Evolutionary conservation across 495 filamentous ascomycete species (phyloP), one percentile per base, ranked within the genome.

Genomic region (Daldinia caldariorum): DNA sequence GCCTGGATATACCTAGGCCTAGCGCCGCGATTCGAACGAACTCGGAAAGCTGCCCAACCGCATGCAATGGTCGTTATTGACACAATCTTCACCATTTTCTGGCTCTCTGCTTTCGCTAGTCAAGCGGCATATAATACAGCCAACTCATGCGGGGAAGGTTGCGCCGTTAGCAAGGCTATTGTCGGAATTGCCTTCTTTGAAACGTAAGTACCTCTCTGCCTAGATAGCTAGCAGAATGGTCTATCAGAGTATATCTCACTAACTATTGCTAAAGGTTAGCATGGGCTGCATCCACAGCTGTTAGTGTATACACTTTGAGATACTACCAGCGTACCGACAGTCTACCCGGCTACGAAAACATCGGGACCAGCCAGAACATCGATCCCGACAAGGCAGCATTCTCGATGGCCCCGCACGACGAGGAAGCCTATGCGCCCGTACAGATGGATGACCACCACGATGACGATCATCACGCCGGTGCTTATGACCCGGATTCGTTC

Each of bases 1-100:
- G 91, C 88, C 26, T 86, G 95, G 67, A 86, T 97, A 63, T 98
- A 94, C 78, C 85, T 94, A 61, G 86, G 88, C 56, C 91, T 93
- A 82, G 88, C 93, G 5, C 94, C 93, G 26, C 89, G 92, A 74
- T 97, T 92, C 83, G 85, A 88, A n/a, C 89, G 93, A 64, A 91
- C 93, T 32, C 85, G 87, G 32, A 89, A 88, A 72, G 87, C 94
- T 67, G 91, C 91, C 50, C 89, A 97, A 70, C 90, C 92, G 9
- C 94, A 95, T 76, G 93, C 87, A 58, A 92, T 97, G 79, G 86
- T 90, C 18, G 84, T 83, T 5, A 80, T 96, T 50, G 94, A 98
- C 76, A 79, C 83, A 3, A 56, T 94, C 32, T 94, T 90, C 76
- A 79, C 87, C 45, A 78, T 97, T 47, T 80, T 97, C 71, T 98